Base-by-base conservation (phyloP, 129 eudicot genomes). In the Rutidosis leptorrhynchoides region DNA sequence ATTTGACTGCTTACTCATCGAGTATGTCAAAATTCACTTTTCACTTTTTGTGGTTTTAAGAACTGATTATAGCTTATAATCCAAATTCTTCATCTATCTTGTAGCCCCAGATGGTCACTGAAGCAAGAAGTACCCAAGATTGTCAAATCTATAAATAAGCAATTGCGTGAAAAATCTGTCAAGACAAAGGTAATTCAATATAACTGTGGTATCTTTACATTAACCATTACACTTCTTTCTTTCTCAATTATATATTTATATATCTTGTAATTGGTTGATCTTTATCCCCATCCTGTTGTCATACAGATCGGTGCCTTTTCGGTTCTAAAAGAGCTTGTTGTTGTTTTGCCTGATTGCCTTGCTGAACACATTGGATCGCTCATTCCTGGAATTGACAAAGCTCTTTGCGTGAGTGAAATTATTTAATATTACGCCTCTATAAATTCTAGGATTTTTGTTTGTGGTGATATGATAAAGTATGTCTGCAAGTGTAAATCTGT, bases 271-370 rank as follows among this genome's bases (percentile, higher is more conserved):
- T 26, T n/a, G 16, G 2, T 43, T 56, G 45, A 26, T 71, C 6
- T 29, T 25, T 62, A 5, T 59, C 20, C 74, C 7, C 51, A 8
- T 35, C 30, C n/a, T 69, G 46, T 7, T 57, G 51, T 62, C 35
- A 20, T 45, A 25, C 82, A 94, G 99, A 92, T 94, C 81, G 99
- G 99, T 24, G 99, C 99, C 25, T 94, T 94, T 74, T 94, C 95
- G 2, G 97, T 94, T 74, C 71, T 94, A 45, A 94, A 84, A 81
- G 99, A 94, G 76, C 99, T 94, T 52, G 99, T 89, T 45, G 80
- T 85, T 51, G 99, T 94, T 69, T 82, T 94, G 84, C 99, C 99
- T 70, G 97, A 94, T 75, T 94, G 99, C 74, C 92, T 94, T 78
- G 88, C 97, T 35, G 99, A 94, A 37, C 97, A 94, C 78, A 89